Evolutionary conservation across 192 early-diverging fungal species (phyloP).

Genomic region (Dissophora globulifera): DNA sequence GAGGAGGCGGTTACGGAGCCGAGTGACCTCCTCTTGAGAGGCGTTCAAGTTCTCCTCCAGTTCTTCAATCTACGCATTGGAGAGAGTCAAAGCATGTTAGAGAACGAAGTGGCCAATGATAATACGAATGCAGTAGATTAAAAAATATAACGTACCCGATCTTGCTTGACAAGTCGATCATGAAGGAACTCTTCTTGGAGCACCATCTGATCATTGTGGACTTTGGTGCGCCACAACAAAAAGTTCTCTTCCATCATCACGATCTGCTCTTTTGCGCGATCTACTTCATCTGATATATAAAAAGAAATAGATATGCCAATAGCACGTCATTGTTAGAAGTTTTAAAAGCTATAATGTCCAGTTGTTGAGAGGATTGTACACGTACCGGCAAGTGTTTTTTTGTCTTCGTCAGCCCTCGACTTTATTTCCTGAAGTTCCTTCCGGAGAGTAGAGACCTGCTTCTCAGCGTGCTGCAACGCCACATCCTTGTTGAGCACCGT

Average conservation of each 20-base stretch:
- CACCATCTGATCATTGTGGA: conserved; percentile 33
- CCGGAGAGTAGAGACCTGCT: conserved; percentile 9
- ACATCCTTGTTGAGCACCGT: conserved; percentile 29
- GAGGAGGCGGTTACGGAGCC: conserved; percentile 27
- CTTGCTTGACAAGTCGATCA: conserved; percentile 32
- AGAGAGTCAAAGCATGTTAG: too few species aligned
- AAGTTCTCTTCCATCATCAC: conserved; percentile 43
- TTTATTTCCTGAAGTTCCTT: conserved; percentile 30
- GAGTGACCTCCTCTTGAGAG: conserved; percentile 33
- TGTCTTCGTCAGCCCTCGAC: conserved; percentile 1
- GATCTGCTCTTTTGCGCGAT: conserved; percentile 25
- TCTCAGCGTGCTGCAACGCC: conserved; percentile 18
- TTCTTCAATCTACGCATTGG: conserved; percentile 50
- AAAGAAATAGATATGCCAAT: too few species aligned
- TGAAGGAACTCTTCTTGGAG: conserved; percentile 31
- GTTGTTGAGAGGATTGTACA: too few species aligned
- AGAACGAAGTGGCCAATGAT: too few species aligned
- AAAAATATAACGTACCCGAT: conserved; percentile 15
- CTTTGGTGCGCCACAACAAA: conserved; percentile 41
- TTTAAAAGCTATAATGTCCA: too few species aligned
- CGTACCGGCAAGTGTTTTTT: conserved; percentile 27
- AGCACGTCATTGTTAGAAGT: too few species aligned
- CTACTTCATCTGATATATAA: conserved; percentile 29
- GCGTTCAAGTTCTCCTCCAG: conserved; percentile 16
- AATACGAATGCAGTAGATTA: neutral